A percentile compares a stretch with the other conserved stretches of the same genome.
Evolutionary conservation across 129 eudicot genomes (phyloP).

Genomic region (Flaveria brownii): DNA sequence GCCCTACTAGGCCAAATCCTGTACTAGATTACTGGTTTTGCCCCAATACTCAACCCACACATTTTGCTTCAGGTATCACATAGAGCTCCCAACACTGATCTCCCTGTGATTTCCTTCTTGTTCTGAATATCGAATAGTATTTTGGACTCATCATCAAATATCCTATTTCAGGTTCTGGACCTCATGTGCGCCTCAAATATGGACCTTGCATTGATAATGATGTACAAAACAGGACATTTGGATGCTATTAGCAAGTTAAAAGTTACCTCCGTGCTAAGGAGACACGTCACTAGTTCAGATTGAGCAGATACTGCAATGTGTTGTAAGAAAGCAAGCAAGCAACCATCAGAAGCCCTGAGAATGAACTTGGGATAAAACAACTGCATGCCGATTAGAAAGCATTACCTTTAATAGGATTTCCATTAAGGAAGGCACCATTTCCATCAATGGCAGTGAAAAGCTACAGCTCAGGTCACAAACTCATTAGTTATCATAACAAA

Average conservation of each 20-base stretch:
- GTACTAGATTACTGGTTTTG: not conserved
- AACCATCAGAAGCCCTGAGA: slow-evolving; percentile 4
- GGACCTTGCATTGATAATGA: not conserved
- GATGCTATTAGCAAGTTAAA: slow-evolving; percentile 16
- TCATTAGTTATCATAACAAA: slow-evolving; percentile 17
- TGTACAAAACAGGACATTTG: not conserved
- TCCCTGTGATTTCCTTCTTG: not conserved
- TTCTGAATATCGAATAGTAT: too few relatives aligned
- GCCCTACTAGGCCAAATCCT: not conserved
- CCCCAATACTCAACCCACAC: not conserved
- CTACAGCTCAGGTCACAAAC: slow-evolving; percentile 39
- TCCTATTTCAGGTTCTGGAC: too few relatives aligned
- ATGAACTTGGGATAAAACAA: not conserved
- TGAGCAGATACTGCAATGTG: slow-evolving; percentile 78
- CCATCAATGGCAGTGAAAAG: slow-evolving; percentile 85
- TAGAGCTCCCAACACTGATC: not conserved
- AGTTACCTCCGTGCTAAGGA: slow-evolving; percentile 88
- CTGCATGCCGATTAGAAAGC: not conserved
- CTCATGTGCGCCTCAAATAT: not conserved
- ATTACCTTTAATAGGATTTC: slow-evolving; percentile 79
- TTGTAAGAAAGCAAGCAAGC: slow-evolving; percentile 9
- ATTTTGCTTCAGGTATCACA: not conserved
- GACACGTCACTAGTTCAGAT: slow-evolving; percentile 80
- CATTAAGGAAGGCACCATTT: slow-evolving; percentile 90
- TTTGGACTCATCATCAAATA: too few relatives aligned